Base-by-base conservation (phyloP, 306 rosid genomes). In the Begonia peltatifolia region DNA sequence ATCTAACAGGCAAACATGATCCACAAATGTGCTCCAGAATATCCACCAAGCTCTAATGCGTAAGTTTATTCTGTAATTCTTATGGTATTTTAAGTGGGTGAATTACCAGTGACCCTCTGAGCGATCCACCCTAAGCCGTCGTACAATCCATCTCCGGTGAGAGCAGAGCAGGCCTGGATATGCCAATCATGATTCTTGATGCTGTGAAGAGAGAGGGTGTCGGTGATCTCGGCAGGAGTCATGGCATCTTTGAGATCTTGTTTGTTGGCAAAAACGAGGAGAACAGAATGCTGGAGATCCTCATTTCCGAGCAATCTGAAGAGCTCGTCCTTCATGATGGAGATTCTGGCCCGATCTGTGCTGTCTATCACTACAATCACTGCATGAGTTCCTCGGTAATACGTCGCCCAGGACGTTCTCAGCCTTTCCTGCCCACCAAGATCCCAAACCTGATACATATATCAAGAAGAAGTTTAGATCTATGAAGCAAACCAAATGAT, bases 181-280 rank as follows among this genome's bases (percentile, higher is more conserved):
- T 92, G 99, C 96, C 99, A 92, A 70, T 92, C 99, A 47, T 92
- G 96, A 70, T 92, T 76, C 88, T 92, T 92, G 74, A 92, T 92
- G 79, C 94, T 86, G 75, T 92, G 99, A 50, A 92, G 93, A 53
- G 94, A 83, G 38, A 92, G 77, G 16, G 82, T 87, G 59, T 92
- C 99, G 0, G 96, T 92, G 60, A 92, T 83, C 81, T 92, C 99
- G 43, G 90, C 99, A 7, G 99, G 94, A 53, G 93, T 79, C 99
- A 92, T 92, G 42, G 99, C 96, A 76, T 92, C 99, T 79, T 92
- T 92, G 53, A 92, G 77, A 63, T 92, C 99, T 69, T 92, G 99
- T 70, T 92, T 92, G 67, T 92, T 92, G 12, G 94, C 96, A 62
- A 80, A 83, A 57, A 92, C 84, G 20, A 92, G 83, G 42, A 92